Base-by-base conservation (phyloP, 78 protist species). In the Ministeria vibrans region DNA sequence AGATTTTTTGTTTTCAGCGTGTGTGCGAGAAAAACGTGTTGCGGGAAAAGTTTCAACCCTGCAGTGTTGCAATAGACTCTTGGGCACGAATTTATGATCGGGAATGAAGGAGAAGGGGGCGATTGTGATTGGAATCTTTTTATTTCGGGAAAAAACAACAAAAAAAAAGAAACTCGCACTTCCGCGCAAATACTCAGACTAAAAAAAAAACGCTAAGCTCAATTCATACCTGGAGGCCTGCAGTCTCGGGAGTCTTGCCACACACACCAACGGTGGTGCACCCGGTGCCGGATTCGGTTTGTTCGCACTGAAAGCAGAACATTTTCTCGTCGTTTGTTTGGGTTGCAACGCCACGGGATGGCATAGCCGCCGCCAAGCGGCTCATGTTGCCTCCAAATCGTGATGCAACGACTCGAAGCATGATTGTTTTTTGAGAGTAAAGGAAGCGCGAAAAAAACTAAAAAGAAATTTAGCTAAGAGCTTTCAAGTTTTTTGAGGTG, bases 281-380 rank as follows among this genome's bases (percentile, higher is more conserved):
- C 28, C 92, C 94, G 1, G 22, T 72, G 46, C 87, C 90, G 38
- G 25, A 13, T 6, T 13, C 1, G 32, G 94, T 91, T 51, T 91
- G 94, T 41, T 87, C 94, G 81, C 94, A 91, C 77, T 91, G 94
- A 81, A 64, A 83, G 84, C 94, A 91, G 79, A 89, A 88, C 94
- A 91, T 91, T 71, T 77, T n/a, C 7, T 7, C 7, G 72, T 66
- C 13, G 30, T 39, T 66, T 7, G 7, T 13, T 46, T 7, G 28
- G 55, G 13, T 13, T 7, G 55, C 55, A 7, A 46, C 55, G 55
- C 55, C 7, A 46, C 7, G 13, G 55, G 28, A 46, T 46, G 13
- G 55, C 55, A 13, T 46, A 13, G 7, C 28, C 7, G 7, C 55
- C 55, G 13, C 55, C 13, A 7, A 46, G 28, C 55, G 55, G 55